Evolutionary conservation across 805 yeast species (phyloP).

Genomic region (Ogataea polymorpha): DNA sequence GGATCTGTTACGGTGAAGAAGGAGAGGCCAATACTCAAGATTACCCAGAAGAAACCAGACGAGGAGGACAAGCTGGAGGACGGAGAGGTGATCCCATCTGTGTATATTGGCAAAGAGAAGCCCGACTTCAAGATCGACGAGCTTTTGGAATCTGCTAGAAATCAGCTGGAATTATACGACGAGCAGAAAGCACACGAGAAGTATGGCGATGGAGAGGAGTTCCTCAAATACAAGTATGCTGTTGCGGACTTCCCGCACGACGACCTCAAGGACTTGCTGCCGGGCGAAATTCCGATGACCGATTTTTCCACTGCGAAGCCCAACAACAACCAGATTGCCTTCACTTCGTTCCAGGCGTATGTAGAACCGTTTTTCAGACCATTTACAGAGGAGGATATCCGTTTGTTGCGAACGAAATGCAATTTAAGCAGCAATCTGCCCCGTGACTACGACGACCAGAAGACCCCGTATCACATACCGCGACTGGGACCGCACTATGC

Average conservation of each 20-base stretch:
- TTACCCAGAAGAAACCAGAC: background rate
- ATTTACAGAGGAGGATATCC: slow-evolving; percentile 76
- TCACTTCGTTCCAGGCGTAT: slow-evolving; percentile 78
- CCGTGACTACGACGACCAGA: slow-evolving; percentile 58
- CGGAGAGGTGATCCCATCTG: slow-evolving; percentile 39
- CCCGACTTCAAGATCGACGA: slow-evolving; percentile 20
- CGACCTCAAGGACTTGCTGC: slow-evolving; percentile 71
- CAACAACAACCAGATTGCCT: slow-evolving; percentile 84
- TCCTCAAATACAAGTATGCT: slow-evolving; percentile 69
- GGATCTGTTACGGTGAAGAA: slow-evolving; percentile 1
- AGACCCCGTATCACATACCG: slow-evolving; percentile 76
- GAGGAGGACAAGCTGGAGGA: slow-evolving; percentile 1
- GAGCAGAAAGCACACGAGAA: slow-evolving; percentile 58
- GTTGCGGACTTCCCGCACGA: slow-evolving; percentile 87
- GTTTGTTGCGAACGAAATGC: slow-evolving; percentile 61
- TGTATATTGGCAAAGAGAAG: slow-evolving; percentile 27
- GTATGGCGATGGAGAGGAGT: slow-evolving; percentile 56
- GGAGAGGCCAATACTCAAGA: slow-evolving; percentile 1
- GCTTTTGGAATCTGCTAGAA: slow-evolving; percentile 20
- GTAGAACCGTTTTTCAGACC: slow-evolving; percentile 82
- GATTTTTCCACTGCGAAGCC: slow-evolving; percentile 86
- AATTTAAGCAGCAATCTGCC: slow-evolving; percentile 49
- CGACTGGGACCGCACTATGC: slow-evolving; percentile 80
- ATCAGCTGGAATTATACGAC: slow-evolving; percentile 23
- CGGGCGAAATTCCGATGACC: slow-evolving; percentile 83